A percentile compares a stretch with the other conserved stretches of the same genome.
These are phyloP conservation scores for Hypholoma sublateritium DNA, from an alignment of 768 basidiomycete genomes.

Conservation along the genomic window DNA sequence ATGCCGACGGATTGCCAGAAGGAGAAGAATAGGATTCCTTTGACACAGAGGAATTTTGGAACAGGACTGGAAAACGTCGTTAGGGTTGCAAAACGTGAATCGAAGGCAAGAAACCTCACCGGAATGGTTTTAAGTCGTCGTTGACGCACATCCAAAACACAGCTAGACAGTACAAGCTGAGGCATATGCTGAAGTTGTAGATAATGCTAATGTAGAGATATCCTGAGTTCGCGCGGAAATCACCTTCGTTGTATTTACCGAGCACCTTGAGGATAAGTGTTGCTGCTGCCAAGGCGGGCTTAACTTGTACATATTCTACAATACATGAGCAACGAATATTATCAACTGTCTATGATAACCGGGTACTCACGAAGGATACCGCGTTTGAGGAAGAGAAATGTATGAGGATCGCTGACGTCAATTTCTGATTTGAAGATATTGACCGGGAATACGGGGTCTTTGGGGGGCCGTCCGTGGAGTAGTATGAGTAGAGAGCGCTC, in stretches of 20 bases:
- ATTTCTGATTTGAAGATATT: conserved; percentile 82
- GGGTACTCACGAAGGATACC: conserved; percentile 80
- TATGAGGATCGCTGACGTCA: conserved; percentile 94
- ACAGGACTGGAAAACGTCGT: conserved; percentile 57
- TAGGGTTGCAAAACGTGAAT: neutral
- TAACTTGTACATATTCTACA: conserved; percentile 95
- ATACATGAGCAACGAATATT: neutral
- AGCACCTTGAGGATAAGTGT: conserved; percentile 85
- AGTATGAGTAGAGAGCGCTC: conserved; percentile 91
- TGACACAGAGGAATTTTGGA: conserved; percentile 98
- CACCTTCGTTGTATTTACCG: conserved; percentile 89
- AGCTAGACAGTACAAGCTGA: conserved; percentile 86
- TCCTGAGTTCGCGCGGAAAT: conserved; percentile 80
- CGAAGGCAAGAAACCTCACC: conserved; percentile 41
- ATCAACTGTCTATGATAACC: neutral
- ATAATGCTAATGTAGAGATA: conserved; percentile 90
- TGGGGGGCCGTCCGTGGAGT: conserved; percentile 88
- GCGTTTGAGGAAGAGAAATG: conserved; percentile 89
- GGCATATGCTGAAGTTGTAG: conserved; percentile 80
- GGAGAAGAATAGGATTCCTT: conserved; percentile 96
- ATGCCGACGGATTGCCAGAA: conserved; percentile 95
- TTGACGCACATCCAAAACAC: conserved; percentile 96
- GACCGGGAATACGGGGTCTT: conserved; percentile 83
- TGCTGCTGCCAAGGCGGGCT: conserved; percentile 82
- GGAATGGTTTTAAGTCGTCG: conserved; percentile 86